Percentiles rank a stretch among this genome's conserved stretches.
phyloP scores from a whole-genome alignment of 179 eudicot genomes.

The Sideroxylon spinosum region DNA sequence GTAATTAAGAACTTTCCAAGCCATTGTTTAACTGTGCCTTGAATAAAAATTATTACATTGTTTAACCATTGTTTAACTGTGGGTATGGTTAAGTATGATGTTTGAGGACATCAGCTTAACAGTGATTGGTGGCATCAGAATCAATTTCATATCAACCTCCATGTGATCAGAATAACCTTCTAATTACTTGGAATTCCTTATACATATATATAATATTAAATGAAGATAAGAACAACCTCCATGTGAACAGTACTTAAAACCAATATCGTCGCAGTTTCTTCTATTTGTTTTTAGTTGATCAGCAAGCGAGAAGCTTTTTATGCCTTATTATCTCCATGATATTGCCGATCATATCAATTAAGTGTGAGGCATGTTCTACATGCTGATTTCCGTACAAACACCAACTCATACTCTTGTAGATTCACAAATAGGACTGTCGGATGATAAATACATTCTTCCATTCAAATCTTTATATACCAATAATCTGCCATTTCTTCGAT shows the following conservation, averaged over 20 bases:
- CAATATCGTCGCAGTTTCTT: not conserved
- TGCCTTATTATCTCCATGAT: not conserved
- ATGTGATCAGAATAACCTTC: not conserved
- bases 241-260: constrained; percentile 14
- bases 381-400: not conserved
- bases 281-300: too few relatives aligned
- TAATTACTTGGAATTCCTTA: not conserved
- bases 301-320: not conserved
- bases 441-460: not conserved
- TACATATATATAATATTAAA: not conserved
- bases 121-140: not conserved
- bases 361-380: constrained; percentile 14
- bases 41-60: not conserved
- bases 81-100: not conserved
- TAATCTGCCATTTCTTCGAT: not conserved
- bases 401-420: not conserved
- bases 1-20: too few relatives aligned
- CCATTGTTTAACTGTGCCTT: too few relatives aligned
- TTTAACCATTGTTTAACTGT: not conserved
- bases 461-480: not conserved
- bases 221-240: not conserved
- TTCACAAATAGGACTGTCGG: not conserved
- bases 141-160: not conserved
- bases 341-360: not conserved
- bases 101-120: not conserved